Evolutionary conservation across 768 basidiomycete genomes (phyloP).

Genomic region (Trametes maxima): DNA sequence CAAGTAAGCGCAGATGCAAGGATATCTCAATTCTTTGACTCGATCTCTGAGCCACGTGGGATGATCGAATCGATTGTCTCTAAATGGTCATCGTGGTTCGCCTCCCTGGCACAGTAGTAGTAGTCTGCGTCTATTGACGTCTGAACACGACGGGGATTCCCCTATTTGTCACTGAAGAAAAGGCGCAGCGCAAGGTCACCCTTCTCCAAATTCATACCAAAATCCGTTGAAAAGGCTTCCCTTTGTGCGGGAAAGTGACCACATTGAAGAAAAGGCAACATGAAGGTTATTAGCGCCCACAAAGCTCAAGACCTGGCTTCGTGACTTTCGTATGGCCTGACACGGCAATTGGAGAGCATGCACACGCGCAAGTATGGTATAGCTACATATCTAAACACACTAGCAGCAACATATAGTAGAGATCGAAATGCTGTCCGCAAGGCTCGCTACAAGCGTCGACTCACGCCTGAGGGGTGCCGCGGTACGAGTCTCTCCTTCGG

Average conservation of each 20-base stretch:
- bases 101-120: not conserved
- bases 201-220: too few relatives aligned
- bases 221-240: too few relatives aligned
- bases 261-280: too few relatives aligned
- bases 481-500: slow-evolving; percentile 43
- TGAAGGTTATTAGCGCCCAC: too few relatives aligned
- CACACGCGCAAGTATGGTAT: not conserved
- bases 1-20: not conserved
- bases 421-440: not conserved
- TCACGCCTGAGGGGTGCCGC: not conserved
- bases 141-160: not conserved
- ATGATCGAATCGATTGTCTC: not conserved
- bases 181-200: too few relatives aligned
- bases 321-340: too few relatives aligned
- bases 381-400: not conserved
- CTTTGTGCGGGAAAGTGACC: too few relatives aligned
- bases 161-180: too few relatives aligned
- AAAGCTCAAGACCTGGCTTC: too few relatives aligned
- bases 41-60: slow-evolving; percentile 5
- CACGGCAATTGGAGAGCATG: too few relatives aligned
- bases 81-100: not conserved
- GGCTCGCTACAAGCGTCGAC: not conserved
- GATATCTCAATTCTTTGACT: slow-evolving; percentile 6
- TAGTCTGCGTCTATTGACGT: too few relatives aligned
- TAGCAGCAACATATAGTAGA: not conserved